Evolutionary conservation across 1,139 yeast genomes (phyloP), one percentile per base, ranked within the genome.

Genomic region (Taiozyma onychis): DNA sequence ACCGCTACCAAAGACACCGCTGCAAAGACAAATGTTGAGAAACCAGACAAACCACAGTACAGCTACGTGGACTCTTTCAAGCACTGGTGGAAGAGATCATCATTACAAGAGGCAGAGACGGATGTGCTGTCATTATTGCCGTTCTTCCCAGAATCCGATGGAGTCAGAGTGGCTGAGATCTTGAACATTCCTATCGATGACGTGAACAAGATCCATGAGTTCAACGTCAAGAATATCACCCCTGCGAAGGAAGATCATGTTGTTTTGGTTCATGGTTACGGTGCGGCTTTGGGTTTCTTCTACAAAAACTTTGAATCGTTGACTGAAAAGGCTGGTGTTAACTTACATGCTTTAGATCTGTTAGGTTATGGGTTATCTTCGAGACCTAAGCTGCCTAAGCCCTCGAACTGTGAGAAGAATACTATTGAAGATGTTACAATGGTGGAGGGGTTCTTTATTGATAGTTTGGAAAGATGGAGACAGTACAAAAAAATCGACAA

Each of bases 231-330:
- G 32, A 63, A 64, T 26, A 55, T 54, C 6, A 57, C 55, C 45
- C 52, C 51, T 10, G 44, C 39, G 5, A 47, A 45, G 8, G 56
- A 54, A n/a, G 57, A 64, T 14, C 72, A 71, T 21, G 61, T 71
- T 37, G 93, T 90, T 5, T 74, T 93, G 57, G 63, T 93, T 16
- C 99, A 93, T 65, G 99, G 99, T 0, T 93, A 89, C 66, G 97
- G 97, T 0, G 96, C 98, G 0, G 88, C 96, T 0, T 71, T 87
- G 21, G 97, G 95, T 16, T 85, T 95, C 62, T 93, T 85, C 70
- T 89, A 88, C 58, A 75, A 88, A 50, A 91, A 89, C 62, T 81
- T 88, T 55, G 83, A 79, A 49, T 80, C 64, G 44, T 72, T 78
- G 63, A 76, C 71, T 51, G 63, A 70, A 70, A 73, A 67, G 44